Evolutionary conservation across 2,329 filamentous ascomycete species (phyloP), one percentile per base, ranked within the genome.

Genomic region (Ustulina deusta): DNA sequence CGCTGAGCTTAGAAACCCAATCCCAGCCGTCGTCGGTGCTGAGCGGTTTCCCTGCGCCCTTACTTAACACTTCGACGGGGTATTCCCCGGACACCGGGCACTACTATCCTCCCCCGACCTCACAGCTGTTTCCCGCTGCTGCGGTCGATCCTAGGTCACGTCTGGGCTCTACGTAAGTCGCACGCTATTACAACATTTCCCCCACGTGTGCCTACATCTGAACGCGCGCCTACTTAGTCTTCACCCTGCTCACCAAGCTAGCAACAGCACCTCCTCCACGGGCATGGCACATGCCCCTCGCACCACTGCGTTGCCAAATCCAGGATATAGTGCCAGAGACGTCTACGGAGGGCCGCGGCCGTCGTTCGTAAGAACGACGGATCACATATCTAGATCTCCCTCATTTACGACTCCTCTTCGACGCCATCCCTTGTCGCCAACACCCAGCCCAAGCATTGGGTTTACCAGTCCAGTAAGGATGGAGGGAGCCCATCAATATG

Each of bases 211-310:
- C 65, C 52, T 55, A 38, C 27, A 20, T 20, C 15, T 34, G n/a
- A 44, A 59, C 34, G 7, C 40, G 27, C 22, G 6, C 40, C 25
- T 46, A 0, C 20, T 40, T 55, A 44, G 69, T 61, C 65, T 61
- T 67, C 70, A 36, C 61, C 66, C 69, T 74, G 77, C 80, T 83
- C 74, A 83, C 79, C 70, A 73, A 71, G 67, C 67, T 74, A 78
- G 73, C 75, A 86, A 81, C 80, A 85, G 79, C 77, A 81, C 80
- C 65, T 80, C 85, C 63, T 82, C 84, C 68, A 81, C 83, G 81
- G 85, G 84, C 75, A 88, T 89, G 85, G 83, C 85, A 82, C 85
- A 87, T 83, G 81, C 81, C 79, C 85, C 85, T 77, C 83, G 85
- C 75, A 80, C 83, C 75, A 79, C 84, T 77, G 78, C 84, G 74